Evolutionary conservation across 305 asterid species (phyloP).

Genomic region (Fraxinus platypoda): DNA sequence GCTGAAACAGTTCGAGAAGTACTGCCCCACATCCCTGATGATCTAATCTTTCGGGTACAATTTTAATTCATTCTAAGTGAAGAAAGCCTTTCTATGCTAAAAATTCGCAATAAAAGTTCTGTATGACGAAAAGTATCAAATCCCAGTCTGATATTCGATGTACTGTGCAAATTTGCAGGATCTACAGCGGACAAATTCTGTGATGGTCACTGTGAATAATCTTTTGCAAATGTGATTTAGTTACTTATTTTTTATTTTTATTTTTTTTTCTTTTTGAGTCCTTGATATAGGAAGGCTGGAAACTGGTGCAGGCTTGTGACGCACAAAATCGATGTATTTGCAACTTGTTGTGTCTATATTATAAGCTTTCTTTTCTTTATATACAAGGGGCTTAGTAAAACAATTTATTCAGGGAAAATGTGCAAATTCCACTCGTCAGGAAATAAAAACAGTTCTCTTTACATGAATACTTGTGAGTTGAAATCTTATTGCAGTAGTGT

Average conservation of each 20-base stretch:
- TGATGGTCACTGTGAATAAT: constrained; percentile 69
- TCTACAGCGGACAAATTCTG: constrained; percentile 69
- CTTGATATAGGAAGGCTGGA: constrained; percentile 8
- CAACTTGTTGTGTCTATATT: constrained; percentile 9
- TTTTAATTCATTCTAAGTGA: background rate
- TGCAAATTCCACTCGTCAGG: constrained; percentile 17
- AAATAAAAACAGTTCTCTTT: constrained; percentile 21
- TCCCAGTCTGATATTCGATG: background rate
- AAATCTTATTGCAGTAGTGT: background rate
- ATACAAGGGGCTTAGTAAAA: constrained; percentile 25
- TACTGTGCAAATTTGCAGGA: constrained; percentile 50
- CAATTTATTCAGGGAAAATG: constrained; percentile 12
- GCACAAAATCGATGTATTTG: constrained; percentile 2
- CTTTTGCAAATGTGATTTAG: constrained; percentile 56
- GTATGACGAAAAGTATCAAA: background rate
- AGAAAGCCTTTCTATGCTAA: background rate
- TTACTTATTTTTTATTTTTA: background rate
- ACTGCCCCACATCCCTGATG: constrained; percentile 78
- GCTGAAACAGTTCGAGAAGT: constrained; percentile 82
- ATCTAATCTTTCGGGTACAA: constrained; percentile 68
- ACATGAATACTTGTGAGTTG: constrained; percentile 5
- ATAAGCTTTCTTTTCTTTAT: constrained; percentile 21
- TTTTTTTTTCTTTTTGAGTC: background rate
- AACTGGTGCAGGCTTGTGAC: constrained; percentile 1
- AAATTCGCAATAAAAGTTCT: background rate